These are phyloP conservation scores for Groenewaldozyma sp. DNA, from an alignment of 1,139 yeast species.

Conservation along the genomic window DNA sequence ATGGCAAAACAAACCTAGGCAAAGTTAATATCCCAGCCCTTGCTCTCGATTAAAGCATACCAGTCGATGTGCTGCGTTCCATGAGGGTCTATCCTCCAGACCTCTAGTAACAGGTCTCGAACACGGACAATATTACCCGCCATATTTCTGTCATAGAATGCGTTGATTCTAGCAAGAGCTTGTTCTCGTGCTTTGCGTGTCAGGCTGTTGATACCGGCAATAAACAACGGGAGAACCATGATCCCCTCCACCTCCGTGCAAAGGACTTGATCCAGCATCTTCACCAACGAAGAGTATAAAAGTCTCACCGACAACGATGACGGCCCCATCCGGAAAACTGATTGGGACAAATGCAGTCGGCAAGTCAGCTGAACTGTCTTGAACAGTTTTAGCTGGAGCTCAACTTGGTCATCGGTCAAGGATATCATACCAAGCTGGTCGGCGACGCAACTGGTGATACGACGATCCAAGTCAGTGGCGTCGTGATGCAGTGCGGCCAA, in stretches of 20 bases:
- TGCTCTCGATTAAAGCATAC: conserved; percentile 53
- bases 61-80: conserved; percentile 52
- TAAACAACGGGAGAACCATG: conserved; percentile 65
- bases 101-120: conserved; percentile 48
- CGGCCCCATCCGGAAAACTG: conserved; percentile 52
- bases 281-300: conserved; percentile 44
- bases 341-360: conserved; percentile 55
- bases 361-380: conserved; percentile 67
- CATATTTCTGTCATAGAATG: conserved; percentile 50
- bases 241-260: conserved; percentile 65
- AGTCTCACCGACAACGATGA: conserved; percentile 57
- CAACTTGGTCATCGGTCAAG: conserved; percentile 47
- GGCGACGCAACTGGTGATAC: conserved; percentile 47
- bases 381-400: conserved; percentile 59
- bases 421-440: conserved; percentile 40
- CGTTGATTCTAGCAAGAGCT: conserved; percentile 47
- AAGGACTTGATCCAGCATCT: conserved; percentile 52
- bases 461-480: conserved; percentile 41
- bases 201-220: conserved; percentile 64
- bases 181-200: conserved; percentile 35
- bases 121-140: conserved; percentile 61
- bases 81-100: conserved; percentile 41
- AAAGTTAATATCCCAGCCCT: conserved; percentile 75
- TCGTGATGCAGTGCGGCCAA: conserved; percentile 1
- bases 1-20: conserved; percentile 44